Base-by-base conservation (phyloP, 805 yeast genomes). In the Metschnikowia gelsemii region DNA sequence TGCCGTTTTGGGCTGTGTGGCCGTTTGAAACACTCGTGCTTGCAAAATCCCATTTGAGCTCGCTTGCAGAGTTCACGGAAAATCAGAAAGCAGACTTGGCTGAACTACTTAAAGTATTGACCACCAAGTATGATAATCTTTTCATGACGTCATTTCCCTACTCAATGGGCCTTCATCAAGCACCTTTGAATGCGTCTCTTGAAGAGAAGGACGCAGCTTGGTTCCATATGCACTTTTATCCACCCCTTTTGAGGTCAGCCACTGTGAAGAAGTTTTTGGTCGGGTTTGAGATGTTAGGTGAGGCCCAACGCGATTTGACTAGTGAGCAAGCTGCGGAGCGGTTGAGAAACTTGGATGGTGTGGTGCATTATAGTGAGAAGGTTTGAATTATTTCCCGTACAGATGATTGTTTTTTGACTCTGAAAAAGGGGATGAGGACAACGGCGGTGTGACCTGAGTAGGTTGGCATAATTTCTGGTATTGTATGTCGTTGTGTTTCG, bases 1-100 rank as follows among this genome's bases (percentile, higher is more conserved):
- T 84, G 14, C 90, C 90, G 40, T 84, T 79, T 58, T 84, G 91
- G 91, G 90, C 89, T 5, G 70, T 79, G 25, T 84, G 90, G 90
- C 91, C 91, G 12, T 84, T 82, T 57, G 89, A 84, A 62, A 79
- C 87, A 5, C 62, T 84, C 63, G 64, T 84, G 24, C 61, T 83
- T 5, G 58, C 87, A n/a, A 78, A 78, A 54, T 59, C 65, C 11
- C 81, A 80, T 43, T 62, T 80, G 38, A 61, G 73, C 18, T 74
- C 80, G 9, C 57, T 82, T 11, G 64, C 62, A 29, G 73, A 74
- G 21, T 73, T 82, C 50, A 63, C 61, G 21, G 68, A 62, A 28
- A 58, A 62, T 43, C 78, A 83, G 47, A 71, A 68, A 42, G 14
- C 29, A 3, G 87, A 82, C 48, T 70, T 84, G 49, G 87, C 88